phyloP scores from a whole-genome alignment of 768 basidiomycete species.

The Russula sp. region DNA sequence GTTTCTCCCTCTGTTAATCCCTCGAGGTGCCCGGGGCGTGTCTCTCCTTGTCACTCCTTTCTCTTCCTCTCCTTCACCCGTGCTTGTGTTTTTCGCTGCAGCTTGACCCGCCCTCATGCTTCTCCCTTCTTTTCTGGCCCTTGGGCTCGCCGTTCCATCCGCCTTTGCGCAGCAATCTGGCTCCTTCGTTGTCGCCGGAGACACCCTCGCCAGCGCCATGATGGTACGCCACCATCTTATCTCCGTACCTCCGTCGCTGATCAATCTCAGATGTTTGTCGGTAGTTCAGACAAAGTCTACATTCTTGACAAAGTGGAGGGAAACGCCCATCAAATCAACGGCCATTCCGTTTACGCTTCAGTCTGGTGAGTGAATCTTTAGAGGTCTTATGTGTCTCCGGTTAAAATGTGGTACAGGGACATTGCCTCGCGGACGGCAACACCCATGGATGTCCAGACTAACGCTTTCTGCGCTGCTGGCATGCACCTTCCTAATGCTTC shows the following conservation, averaged over 20 bases:
- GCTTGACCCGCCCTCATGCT: not conserved
- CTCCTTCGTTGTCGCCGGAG: not conserved
- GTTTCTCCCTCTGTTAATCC: not conserved
- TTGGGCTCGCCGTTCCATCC: not conserved
- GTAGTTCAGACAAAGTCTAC: constrained; percentile 75
- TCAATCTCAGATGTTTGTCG: constrained; percentile 64
- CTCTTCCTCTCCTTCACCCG: not conserved
- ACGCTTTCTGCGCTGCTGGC: constrained; percentile 76
- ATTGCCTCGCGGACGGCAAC: constrained; percentile 49
- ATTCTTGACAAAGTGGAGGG: constrained; percentile 85
- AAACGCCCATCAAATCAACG: constrained; percentile 57
- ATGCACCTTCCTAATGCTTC: constrained; percentile 79
- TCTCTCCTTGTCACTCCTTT: not conserved
- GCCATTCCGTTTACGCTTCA: constrained; percentile 70
- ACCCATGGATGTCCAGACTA: constrained; percentile 69
- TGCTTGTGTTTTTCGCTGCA: not conserved
- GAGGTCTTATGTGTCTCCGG: not conserved
- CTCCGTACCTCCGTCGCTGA: not conserved
- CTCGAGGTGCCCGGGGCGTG: not conserved
- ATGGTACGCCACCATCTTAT: not conserved
- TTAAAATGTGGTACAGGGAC: constrained; percentile 42
- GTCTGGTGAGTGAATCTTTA: constrained; percentile 44
- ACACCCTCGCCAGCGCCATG: constrained; percentile 10
- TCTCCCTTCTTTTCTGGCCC: not conserved
- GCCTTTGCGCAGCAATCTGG: constrained; percentile 1